These are phyloP conservation scores for Elsinoe australis DNA, from an alignment of 2,329 filamentous ascomycete genomes.

Conservation along the genomic window DNA sequence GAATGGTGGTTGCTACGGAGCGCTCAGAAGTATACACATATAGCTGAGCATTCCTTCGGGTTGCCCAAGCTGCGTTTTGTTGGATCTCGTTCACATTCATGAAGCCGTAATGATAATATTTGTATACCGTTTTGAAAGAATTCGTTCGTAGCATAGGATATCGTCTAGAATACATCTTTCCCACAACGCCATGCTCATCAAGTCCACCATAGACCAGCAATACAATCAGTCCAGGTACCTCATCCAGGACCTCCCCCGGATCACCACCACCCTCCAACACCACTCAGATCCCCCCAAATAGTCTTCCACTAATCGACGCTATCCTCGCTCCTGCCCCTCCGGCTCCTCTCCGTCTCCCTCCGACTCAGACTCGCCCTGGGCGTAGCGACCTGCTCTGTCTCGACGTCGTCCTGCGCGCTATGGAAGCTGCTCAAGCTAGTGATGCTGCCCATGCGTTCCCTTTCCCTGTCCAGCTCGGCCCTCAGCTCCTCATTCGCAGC, in stretches of 20 bases:
- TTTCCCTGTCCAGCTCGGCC: conserved; percentile 54
- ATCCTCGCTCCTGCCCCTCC: conserved; percentile 1
- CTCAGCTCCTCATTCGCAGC: conserved; percentile 64
- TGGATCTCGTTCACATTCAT: too few species aligned
- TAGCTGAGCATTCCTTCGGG: too few species aligned
- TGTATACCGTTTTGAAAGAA: neutral
- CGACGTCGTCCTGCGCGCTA: neutral
- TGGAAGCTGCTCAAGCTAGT: conserved; percentile 10
- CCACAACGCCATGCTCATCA: neutral
- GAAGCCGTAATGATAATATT: too few species aligned
- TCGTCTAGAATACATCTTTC: neutral
- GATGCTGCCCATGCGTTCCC: conserved; percentile 31
- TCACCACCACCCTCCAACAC: conserved; percentile 2
- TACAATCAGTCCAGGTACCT: too few species aligned
- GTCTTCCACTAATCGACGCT: conserved; percentile 12
- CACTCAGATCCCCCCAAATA: neutral
- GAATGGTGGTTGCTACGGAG: too few species aligned
- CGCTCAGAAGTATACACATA: too few species aligned
- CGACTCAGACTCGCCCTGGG: conserved; percentile 9
- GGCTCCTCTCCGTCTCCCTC: conserved; percentile 2
- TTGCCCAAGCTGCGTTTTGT: too few species aligned
- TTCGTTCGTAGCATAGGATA: neutral
- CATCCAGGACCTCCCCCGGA: neutral
- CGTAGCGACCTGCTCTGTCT: conserved; percentile 1
- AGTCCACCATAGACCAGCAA: too few species aligned